Conservation (phyloP, 1,284 basidiomycete species). For the Vanrija pseudolonga region DNA sequence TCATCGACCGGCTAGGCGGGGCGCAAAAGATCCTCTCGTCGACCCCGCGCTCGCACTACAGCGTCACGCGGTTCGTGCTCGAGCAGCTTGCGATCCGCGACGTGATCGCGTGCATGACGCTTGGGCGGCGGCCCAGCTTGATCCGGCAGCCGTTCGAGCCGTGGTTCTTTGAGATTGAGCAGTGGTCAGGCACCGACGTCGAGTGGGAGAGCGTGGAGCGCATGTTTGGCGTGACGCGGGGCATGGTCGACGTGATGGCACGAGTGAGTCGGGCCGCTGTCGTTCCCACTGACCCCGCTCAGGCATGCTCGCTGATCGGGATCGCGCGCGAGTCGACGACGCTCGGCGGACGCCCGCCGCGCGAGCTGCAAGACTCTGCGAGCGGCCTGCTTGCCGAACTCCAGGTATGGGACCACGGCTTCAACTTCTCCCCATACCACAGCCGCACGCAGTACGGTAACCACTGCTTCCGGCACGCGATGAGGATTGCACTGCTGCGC, state of each 20-base stretch:
- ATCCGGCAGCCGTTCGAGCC: slow-evolving; percentile 38
- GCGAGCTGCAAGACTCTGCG: slow-evolving; percentile 25
- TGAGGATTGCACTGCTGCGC: slow-evolving; percentile 34
- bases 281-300: not conserved
- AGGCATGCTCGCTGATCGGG: slow-evolving; percentile 31
- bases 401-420: slow-evolving; percentile 36
- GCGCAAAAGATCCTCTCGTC: slow-evolving; percentile 31
- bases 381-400: slow-evolving; percentile 37
- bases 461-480: slow-evolving; percentile 39
- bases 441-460: slow-evolving; percentile 42
- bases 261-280: slow-evolving; percentile 21
- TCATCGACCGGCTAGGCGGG: slow-evolving; percentile 40
- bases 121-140: slow-evolving; percentile 35
- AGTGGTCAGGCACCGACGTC: slow-evolving; percentile 29
- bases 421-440: slow-evolving; percentile 37
- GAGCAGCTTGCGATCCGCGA: slow-evolving; percentile 46
- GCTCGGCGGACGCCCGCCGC: slow-evolving; percentile 7
- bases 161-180: slow-evolving; percentile 46
- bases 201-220: slow-evolving; percentile 45
- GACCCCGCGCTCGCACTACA: slow-evolving; percentile 24
- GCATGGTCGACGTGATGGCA: slow-evolving; percentile 45
- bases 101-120: slow-evolving; percentile 45
- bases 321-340: slow-evolving; percentile 14
- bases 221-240: slow-evolving; percentile 42
- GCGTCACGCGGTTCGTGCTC: slow-evolving; percentile 38